A percentile compares a stretch with the other conserved stretches of the same genome.
These are phyloP conservation scores for Globisporangium canariense DNA, from an alignment of 352 stramenopile species.

Conservation along the genomic window DNA sequence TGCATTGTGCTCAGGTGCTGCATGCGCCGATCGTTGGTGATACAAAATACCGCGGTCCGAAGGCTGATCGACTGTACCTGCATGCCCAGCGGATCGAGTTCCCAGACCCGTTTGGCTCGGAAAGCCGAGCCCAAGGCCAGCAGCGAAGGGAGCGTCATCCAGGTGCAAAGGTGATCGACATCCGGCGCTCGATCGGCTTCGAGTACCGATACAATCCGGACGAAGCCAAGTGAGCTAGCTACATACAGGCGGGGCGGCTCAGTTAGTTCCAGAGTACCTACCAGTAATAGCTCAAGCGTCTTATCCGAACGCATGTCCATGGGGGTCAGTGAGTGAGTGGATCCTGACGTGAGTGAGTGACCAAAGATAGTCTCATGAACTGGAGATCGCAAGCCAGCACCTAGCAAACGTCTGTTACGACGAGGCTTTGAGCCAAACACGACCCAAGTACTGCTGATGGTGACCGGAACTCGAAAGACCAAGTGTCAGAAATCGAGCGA, in stretches of 20 bases:
- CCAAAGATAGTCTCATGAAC: not conserved
- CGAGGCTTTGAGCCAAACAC: not conserved
- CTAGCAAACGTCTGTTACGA: not conserved
- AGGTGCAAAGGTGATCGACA: constrained; percentile 4
- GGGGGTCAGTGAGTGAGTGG: not conserved
- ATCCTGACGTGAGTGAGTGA: not conserved
- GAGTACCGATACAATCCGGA: not conserved
- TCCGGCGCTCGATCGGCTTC: constrained; percentile 1
- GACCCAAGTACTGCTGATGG: not conserved
- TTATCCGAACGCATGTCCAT: not conserved
- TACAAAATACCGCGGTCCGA: constrained; percentile 28
- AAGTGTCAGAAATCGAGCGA: not conserved
- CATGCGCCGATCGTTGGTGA: constrained; percentile 56
- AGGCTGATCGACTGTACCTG: constrained; percentile 41
- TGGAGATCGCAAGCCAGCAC: not conserved
- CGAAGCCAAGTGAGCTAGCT: not conserved
- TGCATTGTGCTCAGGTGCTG: constrained; percentile 49
- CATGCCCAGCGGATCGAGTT: constrained; percentile 53
- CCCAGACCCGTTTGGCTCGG: constrained; percentile 31
- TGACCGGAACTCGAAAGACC: not conserved
- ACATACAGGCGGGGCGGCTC: not conserved
- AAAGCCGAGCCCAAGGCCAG: not conserved
- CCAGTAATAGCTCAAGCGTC: not conserved
- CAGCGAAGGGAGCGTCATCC: not conserved
- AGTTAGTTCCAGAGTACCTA: not conserved